Percentiles rank a stretch among this genome's conserved stretches.
These are phyloP conservation scores for Coemansia sp. DNA, from an alignment of 192 early-diverging fungal genomes.

Conservation along the genomic window DNA sequence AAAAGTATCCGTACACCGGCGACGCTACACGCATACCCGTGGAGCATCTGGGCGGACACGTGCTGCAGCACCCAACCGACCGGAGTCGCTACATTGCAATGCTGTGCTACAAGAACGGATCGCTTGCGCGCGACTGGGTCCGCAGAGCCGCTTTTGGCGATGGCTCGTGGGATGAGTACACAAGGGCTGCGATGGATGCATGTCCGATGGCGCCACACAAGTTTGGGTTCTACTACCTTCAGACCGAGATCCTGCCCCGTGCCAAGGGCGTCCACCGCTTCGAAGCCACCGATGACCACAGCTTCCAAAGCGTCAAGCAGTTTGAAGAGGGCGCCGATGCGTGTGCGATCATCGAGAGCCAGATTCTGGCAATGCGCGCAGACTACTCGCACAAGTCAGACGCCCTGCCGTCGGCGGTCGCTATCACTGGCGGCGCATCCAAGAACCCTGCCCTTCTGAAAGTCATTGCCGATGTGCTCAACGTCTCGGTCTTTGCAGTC, in stretches of 20 bases:
- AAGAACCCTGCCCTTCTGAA: conserved; percentile 60
- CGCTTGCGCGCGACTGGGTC: conserved; percentile 72
- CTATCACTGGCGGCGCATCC: conserved; percentile 77
- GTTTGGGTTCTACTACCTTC: conserved; percentile 73
- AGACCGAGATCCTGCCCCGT: conserved; percentile 74
- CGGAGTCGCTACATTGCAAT: conserved; percentile 66
- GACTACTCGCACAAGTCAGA: conserved; percentile 40
- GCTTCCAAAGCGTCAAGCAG: conserved; percentile 9
- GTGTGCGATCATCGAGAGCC: conserved; percentile 73
- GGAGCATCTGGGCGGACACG: conserved; percentile 53
- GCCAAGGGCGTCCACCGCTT: conserved; percentile 68
- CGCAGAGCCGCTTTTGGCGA: conserved; percentile 54
- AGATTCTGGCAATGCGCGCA: conserved; percentile 69
- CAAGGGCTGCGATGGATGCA: conserved; percentile 17
- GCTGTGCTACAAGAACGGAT: conserved; percentile 85
- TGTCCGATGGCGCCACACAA: conserved; percentile 21
- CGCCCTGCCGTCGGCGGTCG: conserved; percentile 30
- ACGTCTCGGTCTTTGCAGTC: conserved; percentile 58
- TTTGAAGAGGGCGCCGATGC: conserved; percentile 47
- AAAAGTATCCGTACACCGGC: conserved; percentile 23
- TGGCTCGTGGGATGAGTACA: conserved; percentile 64
- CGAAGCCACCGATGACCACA: conserved; percentile 24
- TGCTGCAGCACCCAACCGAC: conserved; percentile 67
- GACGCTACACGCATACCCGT: background rate
- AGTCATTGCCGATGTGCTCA: conserved; percentile 71